These are phyloP conservation scores for Mycotypha africana DNA, from an alignment of 371 early-diverging fungal species.

Conservation along the genomic window DNA sequence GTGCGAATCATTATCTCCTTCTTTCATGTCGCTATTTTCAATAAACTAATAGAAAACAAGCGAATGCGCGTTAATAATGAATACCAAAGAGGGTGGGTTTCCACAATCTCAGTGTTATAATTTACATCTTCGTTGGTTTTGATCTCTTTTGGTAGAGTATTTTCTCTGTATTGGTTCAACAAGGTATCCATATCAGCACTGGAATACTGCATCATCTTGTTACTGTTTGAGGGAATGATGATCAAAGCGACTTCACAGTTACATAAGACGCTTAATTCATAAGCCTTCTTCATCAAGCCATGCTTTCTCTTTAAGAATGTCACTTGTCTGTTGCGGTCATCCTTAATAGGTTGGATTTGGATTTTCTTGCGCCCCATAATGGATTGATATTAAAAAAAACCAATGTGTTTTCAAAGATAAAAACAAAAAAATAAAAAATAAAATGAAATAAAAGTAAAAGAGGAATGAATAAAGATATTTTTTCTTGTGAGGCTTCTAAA, in stretches of 20 bases:
- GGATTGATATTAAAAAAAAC: background rate
- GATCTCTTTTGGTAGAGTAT: constrained; percentile 13
- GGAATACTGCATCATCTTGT: constrained; percentile 24
- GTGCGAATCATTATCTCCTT: constrained; percentile 4
- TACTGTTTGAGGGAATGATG: constrained; percentile 50
- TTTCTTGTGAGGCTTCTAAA: no score
- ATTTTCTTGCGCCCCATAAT: constrained; percentile 95
- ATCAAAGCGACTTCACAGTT: constrained; percentile 94
- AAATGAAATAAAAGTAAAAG: background rate
- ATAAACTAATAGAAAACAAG: constrained; percentile 5
- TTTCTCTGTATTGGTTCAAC: constrained; percentile 8
- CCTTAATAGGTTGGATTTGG: constrained; percentile 88
- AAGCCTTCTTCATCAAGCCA: constrained; percentile 99
- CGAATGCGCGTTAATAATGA: background rate
- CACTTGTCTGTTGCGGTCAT: constrained; percentile 87
- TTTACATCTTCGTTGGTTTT: constrained; percentile 17
- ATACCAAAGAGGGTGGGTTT: background rate
- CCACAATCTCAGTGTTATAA: background rate
- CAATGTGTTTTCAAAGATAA: no score
- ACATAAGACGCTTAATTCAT: constrained; percentile 94
- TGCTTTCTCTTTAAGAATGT: constrained; percentile 95
- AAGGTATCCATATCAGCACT: constrained; percentile 65
- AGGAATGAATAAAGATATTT: background rate
- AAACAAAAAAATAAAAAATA: background rate
- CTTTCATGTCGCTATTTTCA: constrained; percentile 1